Conservation (phyloP, 306 rosid species). For the Acacia crassicarpa region DNA sequence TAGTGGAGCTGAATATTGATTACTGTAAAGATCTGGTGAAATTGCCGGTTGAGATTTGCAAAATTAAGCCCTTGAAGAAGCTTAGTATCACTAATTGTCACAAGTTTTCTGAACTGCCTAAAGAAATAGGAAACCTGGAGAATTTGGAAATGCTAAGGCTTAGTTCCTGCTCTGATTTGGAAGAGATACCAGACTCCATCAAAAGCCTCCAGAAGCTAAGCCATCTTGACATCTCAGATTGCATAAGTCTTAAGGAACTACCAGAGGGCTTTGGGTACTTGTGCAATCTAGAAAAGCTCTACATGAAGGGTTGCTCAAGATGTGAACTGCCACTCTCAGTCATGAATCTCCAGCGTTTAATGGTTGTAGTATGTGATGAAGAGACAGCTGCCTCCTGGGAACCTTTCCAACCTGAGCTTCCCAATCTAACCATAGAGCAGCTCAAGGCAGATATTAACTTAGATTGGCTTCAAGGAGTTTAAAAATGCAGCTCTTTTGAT, state of each 20-base stretch:
- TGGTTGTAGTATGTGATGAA: constrained; percentile 34
- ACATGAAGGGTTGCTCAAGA: constrained; percentile 30
- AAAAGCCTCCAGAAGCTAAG: constrained; percentile 21
- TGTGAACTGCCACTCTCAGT: constrained; percentile 25
- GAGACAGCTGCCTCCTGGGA: constrained; percentile 39
- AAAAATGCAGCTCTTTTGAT: background rate
- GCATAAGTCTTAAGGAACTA: constrained; percentile 29
- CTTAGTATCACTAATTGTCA: constrained; percentile 45
- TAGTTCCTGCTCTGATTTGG: constrained; percentile 35
- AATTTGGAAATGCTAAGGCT: constrained; percentile 40
- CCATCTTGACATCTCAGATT: constrained; percentile 35
- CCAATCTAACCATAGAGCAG: constrained; percentile 21
- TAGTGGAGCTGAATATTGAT: constrained; percentile 41
- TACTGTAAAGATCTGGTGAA: constrained; percentile 39
- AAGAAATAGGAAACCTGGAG: constrained; percentile 31
- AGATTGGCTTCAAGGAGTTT: constrained; percentile 28
- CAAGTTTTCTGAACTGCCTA: constrained; percentile 32
- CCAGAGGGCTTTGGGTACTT: constrained; percentile 36
- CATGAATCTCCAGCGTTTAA: background rate
- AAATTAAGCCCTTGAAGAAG: constrained; percentile 27
- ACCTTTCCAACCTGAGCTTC: background rate
- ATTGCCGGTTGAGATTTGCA: constrained; percentile 34
- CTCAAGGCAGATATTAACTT: constrained; percentile 26
- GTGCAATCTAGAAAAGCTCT: constrained; percentile 24
- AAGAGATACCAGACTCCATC: constrained; percentile 36